Conservation (phyloP, 495 filamentous ascomycete genomes). For the Aspergillus nanangensis region DNA sequence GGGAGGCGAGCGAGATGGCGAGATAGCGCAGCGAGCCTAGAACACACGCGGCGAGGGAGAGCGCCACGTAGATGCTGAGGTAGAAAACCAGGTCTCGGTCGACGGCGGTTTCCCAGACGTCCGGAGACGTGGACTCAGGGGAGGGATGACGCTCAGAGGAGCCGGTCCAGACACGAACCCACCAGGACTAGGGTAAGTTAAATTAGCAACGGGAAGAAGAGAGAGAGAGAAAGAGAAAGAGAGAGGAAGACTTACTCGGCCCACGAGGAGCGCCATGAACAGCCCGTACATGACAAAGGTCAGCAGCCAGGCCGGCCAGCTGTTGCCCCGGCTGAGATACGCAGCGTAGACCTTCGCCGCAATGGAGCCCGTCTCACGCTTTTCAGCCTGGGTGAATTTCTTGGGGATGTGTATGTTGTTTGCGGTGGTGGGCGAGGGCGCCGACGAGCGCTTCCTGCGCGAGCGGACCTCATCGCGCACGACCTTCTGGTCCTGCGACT, state of each 20-base stretch:
- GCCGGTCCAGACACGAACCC: constrained; percentile 62
- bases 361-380: constrained; percentile 58
- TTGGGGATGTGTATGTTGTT: constrained; percentile 30
- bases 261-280: constrained; percentile 47
- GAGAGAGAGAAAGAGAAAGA: neutral
- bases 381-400: constrained; percentile 68
- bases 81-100: constrained; percentile 44
- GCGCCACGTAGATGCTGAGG: constrained; percentile 58
- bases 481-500: constrained; percentile 16
- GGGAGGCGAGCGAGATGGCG: constrained; percentile 51
- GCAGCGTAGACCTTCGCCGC: constrained; percentile 54
- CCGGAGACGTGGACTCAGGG: neutral
- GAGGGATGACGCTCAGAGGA: constrained; percentile 12
- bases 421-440: constrained; percentile 4
- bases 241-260: constrained; percentile 26
- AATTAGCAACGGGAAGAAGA: neutral
- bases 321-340: constrained; percentile 62
- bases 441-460: constrained; percentile 10
- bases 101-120: neutral
- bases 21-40: constrained; percentile 55
- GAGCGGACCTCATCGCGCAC: constrained; percentile 1
- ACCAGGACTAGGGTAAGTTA: constrained; percentile 49
- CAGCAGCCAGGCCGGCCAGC: constrained; percentile 54
- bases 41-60: constrained; percentile 54
- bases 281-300: constrained; percentile 47